Evolutionary conservation across 768 basidiomycete genomes (phyloP), one percentile per base, ranked within the genome.

Genomic region (Phaffia australis): DNA sequence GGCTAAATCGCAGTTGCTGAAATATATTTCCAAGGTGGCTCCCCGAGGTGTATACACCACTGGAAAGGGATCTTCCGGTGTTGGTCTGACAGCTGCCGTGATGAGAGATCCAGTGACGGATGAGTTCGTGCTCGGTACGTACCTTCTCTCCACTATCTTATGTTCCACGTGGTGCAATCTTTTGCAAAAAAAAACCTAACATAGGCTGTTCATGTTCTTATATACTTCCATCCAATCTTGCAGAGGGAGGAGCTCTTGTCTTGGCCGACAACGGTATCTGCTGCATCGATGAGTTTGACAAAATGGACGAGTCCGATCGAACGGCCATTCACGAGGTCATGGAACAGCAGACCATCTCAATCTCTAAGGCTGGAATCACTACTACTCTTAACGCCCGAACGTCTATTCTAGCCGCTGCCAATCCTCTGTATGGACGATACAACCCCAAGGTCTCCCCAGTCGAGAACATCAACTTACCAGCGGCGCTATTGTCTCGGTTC

Each of bases 261-360:
- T 83, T 99, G 56, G 94, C 95, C 15, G 95, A 99, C 77, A 99
- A 99, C 71, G 95, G 95, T 32, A 99, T 99, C 73, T 97, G 93
- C 79, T 98, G 94, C 77, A 99, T 99, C 70, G 95, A 99, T 71
- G 95, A 99, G 75, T 99, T 99, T 74, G 95, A 99, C 80, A 98
- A 99, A 77, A 99, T 99, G 95, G 95, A 98, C 71, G 95, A 99
- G 78, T 77, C 89, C 0, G 95, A 98, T 76, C 82, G 95, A 71
- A 98, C 95, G 1, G 90, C 95, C 18, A 98, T 99, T 69, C 95
- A 99, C 79, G 95, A 99, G 81, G 95, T 99, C 68, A 99, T 99
- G 95, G 94, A 98, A 78, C 95, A 98, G 76, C 95, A 99, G 78
- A 99, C 95, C 0, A 97, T 99, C 65, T 98, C 94, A 2, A 99